phyloP scores from a whole-genome alignment of 805 yeast genomes.

The Lachancea quebecensis region DNA sequence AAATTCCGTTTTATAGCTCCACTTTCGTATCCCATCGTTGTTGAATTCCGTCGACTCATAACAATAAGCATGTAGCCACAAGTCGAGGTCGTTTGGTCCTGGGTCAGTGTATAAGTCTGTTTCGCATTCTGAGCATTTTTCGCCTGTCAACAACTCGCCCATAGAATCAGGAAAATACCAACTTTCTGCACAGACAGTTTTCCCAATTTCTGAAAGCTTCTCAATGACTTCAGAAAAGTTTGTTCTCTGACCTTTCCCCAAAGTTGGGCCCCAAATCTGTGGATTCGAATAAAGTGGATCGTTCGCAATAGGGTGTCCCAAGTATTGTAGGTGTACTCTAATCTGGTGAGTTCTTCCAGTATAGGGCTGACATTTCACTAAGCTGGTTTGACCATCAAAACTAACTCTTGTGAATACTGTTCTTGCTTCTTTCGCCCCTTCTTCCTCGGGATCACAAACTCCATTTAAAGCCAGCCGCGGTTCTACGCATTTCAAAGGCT shows the following conservation, averaged over 20 bases:
- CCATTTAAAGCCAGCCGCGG: conserved; percentile 68
- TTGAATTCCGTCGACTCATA: conserved; percentile 50
- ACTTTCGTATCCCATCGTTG: conserved; percentile 32
- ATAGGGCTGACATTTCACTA: conserved; percentile 76
- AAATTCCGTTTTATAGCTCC: conserved; percentile 69
- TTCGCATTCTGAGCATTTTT: conserved; percentile 58
- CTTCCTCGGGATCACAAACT: conserved; percentile 32
- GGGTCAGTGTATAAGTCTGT: conserved; percentile 79
- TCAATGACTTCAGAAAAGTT: conserved; percentile 42
- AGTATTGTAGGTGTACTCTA: conserved; percentile 79
- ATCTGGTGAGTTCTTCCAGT: conserved; percentile 97
- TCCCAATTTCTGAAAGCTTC: conserved; percentile 61
- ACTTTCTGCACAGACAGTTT: conserved; percentile 55
- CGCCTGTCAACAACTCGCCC: conserved; percentile 63
- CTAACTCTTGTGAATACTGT: conserved; percentile 64
- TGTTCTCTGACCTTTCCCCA: conserved; percentile 58
- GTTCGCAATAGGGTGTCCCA: conserved; percentile 88
- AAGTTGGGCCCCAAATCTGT: conserved; percentile 66
- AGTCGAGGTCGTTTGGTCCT: conserved; percentile 73
- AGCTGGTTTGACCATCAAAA: conserved; percentile 54
- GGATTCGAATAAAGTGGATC: conserved; percentile 86
- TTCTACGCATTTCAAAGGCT: conserved; percentile 62
- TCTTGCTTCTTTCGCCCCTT: conserved; percentile 53
- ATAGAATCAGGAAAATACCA: conserved; percentile 52
- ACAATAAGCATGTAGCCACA: conserved; percentile 87